Base-by-base conservation (phyloP, 306 rosid species). In the Acacia acuminata region DNA sequence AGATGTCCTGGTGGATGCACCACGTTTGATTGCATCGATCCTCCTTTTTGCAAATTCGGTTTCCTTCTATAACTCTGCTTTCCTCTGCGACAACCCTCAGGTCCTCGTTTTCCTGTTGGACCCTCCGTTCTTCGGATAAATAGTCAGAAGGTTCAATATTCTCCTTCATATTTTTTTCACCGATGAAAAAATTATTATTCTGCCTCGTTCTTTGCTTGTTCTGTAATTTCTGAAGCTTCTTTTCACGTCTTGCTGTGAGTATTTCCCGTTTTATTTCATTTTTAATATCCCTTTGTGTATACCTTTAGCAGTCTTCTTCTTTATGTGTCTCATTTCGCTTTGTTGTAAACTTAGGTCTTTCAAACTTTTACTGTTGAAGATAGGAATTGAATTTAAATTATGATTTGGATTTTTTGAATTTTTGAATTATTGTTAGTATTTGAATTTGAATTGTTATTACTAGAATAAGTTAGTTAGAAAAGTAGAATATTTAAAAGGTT, bases 131-230 rank as follows among this genome's bases (percentile, higher is more conserved):
- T 44, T 11, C 34, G 0, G 78, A 34, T 10, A 75, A 7, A 0
- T 2, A 17, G 36, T 51, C 67, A 53, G 3, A 20, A 34, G 67
- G 67, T 75, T 75, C 67, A 3, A 5, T 34, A 11, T 36, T 55
- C 32, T 75, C 10, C 47, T 73, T 17, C 25, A 2, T 4, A 30
- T 4, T 10, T 12, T 44, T 64, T 24, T 56, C 10, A 25, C 22
- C 58, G 55, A 5, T 25, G 27, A 25, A 3, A 15, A 16, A 14
- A 42, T 27, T 8, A 38, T 30, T 0, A 20, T 75, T 36, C 22
- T 30, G 8, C 48, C 45, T 77, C 73, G 30, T 64, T 30, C 47
- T 77, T 65, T 61, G 50, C 51, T 64, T 45, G 25, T 63, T 77
- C 38, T 50, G 42, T 50, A 11, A 79, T 68, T 79, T 69, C 42